Evolutionary conservation across 2,329 filamentous ascomycete species (phyloP).

Genomic region (Alternaria novae-zelandiae): DNA sequence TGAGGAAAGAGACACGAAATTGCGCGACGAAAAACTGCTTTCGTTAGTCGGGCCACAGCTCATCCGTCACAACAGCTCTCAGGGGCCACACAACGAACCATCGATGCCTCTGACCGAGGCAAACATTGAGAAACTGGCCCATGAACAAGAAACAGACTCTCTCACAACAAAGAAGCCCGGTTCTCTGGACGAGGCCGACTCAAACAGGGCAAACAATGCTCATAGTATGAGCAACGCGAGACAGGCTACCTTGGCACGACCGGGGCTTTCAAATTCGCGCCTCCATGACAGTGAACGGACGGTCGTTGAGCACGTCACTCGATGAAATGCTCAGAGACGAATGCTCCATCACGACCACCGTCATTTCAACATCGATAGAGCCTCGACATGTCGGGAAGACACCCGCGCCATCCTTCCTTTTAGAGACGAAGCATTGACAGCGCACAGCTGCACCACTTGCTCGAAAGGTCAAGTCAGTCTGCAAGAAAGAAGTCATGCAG

Average conservation of each 20-base stretch:
- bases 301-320: conserved; percentile 17
- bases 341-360: background rate
- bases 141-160: conserved; percentile 34
- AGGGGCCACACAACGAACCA: conserved; percentile 22
- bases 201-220: conserved; percentile 24
- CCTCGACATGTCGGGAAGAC: background rate
- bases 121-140: conserved; percentile 44
- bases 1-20: conserved; percentile 61
- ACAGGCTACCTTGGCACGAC: conserved; percentile 20
- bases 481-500: conserved; percentile 2
- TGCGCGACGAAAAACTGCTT: conserved; percentile 63
- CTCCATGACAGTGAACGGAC: conserved; percentile 38
- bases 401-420: conserved; percentile 12
- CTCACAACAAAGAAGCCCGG: conserved; percentile 12
- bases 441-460: background rate
- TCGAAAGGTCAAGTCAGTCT: conserved; percentile 1
- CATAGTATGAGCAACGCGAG: conserved; percentile 25
- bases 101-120: conserved; percentile 46
- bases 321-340: conserved; percentile 4
- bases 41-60: conserved; percentile 51
- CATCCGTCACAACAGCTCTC: conserved; percentile 27
- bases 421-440: conserved; percentile 5
- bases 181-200: conserved; percentile 20
- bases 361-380: conserved; percentile 5
- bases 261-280: conserved; percentile 22